Conservation (phyloP, 2,329 filamentous ascomycete genomes). For the Neonectria faginata region DNA sequence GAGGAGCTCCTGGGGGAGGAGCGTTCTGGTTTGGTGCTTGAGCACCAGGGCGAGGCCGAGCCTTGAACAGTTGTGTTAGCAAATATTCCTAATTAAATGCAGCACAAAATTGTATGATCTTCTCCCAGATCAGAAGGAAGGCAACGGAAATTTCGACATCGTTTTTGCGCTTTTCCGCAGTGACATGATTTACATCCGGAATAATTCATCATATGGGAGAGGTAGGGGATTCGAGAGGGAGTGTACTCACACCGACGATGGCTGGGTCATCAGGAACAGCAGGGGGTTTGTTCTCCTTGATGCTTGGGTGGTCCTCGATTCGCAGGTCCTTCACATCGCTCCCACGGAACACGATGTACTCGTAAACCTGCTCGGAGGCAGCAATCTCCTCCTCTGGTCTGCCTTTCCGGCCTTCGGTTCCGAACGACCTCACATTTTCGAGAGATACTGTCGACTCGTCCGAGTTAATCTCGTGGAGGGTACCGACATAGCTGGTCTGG, state of each 20-base stretch:
- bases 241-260: conserved; percentile 91
- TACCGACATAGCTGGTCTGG: conserved; percentile 84
- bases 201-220: conserved; percentile 84
- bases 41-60: conserved; percentile 53
- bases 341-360: conserved; percentile 98
- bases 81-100: conserved; percentile 34
- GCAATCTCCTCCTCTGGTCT: conserved; percentile 85
- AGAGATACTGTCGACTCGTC: conserved; percentile 96
- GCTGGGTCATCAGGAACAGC: conserved; percentile 93
- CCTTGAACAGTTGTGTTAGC: conserved; percentile 50
- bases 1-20: conserved; percentile 51
- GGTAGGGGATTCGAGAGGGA: conserved; percentile 17
- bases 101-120: conserved; percentile 22
- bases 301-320: conserved; percentile 84
- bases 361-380: conserved; percentile 89
- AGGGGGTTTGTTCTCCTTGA: conserved; percentile 79
- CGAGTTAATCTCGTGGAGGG: conserved; percentile 97
- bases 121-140: conserved; percentile 91
- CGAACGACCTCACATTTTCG: conserved; percentile 94
- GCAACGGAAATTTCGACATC: conserved; percentile 99
- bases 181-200: conserved; percentile 93
- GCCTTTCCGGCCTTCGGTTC: conserved; percentile 89
- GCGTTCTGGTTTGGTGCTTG: conserved; percentile 50
- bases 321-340: conserved; percentile 98
- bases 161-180: conserved; percentile 94